Conservation (phyloP, 805 yeast genomes). For the Ogataea sp. region DNA sequence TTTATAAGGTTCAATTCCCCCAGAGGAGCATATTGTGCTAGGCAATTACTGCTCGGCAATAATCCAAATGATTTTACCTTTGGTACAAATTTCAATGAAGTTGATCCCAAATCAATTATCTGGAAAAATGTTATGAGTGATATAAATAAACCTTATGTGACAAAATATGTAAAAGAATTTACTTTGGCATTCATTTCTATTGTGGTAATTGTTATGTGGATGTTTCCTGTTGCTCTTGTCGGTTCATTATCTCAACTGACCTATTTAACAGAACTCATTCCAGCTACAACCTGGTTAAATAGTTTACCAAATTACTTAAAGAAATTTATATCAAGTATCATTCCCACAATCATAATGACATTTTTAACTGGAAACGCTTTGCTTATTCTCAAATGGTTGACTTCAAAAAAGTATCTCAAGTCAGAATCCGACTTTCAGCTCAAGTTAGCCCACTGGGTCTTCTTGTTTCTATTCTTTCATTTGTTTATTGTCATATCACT, state of each 20-base stretch:
- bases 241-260: slow-evolving; percentile 73
- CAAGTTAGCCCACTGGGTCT: slow-evolving; percentile 74
- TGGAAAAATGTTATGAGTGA: slow-evolving; percentile 54
- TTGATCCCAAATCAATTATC: slow-evolving; percentile 58
- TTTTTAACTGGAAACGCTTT: slow-evolving; percentile 58
- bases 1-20: slow-evolving; percentile 57
- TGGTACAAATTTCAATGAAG: slow-evolving; percentile 25
- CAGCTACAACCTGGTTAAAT: slow-evolving; percentile 49
- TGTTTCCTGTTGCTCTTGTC: slow-evolving; percentile 75
- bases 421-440: slow-evolving; percentile 58
- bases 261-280: slow-evolving; percentile 50
- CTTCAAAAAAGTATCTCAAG: slow-evolving; percentile 47
- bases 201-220: slow-evolving; percentile 52
- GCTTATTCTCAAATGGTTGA: slow-evolving; percentile 43
- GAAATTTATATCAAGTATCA: slow-evolving; percentile 48
- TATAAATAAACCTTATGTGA: slow-evolving; percentile 22
- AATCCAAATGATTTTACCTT: slow-evolving; percentile 30
- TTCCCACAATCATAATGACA: slow-evolving; percentile 63
- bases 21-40: slow-evolving; percentile 53
- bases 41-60: slow-evolving; percentile 44
- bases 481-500: slow-evolving; percentile 78
- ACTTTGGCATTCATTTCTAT: slow-evolving; percentile 39
- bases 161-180: slow-evolving; percentile 29
- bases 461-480: slow-evolving; percentile 72
- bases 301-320: slow-evolving; percentile 44